phyloP scores from a whole-genome alignment of 2,329 filamentous ascomycete genomes.

The Fusarium tanahbumbuense region DNA sequence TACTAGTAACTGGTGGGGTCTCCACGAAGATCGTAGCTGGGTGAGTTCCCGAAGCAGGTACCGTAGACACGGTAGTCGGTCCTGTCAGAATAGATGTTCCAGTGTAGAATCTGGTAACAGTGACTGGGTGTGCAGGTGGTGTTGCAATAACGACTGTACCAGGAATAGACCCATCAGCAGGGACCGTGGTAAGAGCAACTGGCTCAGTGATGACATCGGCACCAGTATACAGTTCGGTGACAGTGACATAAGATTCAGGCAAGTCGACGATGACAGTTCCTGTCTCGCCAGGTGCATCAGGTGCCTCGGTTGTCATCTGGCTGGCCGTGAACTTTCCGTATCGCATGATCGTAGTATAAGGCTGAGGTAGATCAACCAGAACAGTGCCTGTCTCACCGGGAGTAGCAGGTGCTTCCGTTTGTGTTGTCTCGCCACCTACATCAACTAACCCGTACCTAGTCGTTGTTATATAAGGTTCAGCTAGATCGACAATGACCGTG shows the following conservation, averaged over 20 bases:
- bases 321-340: neutral
- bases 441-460: neutral
- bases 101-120: neutral
- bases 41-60: neutral
- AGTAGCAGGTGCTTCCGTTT: neutral
- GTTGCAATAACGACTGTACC: slow-evolving; percentile 1
- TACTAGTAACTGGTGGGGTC: neutral
- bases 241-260: neutral
- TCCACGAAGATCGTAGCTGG: neutral
- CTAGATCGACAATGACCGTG: neutral
- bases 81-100: neutral
- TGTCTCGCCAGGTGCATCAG: neutral
- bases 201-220: neutral
- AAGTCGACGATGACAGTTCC: slow-evolving; percentile 1
- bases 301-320: neutral
- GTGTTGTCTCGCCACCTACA: neutral
- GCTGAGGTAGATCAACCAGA: neutral
- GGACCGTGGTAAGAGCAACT: neutral
- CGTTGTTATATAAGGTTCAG: neutral
- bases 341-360: neutral
- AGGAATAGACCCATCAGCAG: neutral
- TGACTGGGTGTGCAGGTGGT: neutral
- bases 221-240: slow-evolving; percentile 11
- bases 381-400: neutral
- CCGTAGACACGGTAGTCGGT: neutral